Evolutionary conservation across 345 rosid genomes (phyloP).

Genomic region (Syzygium grande): DNA sequence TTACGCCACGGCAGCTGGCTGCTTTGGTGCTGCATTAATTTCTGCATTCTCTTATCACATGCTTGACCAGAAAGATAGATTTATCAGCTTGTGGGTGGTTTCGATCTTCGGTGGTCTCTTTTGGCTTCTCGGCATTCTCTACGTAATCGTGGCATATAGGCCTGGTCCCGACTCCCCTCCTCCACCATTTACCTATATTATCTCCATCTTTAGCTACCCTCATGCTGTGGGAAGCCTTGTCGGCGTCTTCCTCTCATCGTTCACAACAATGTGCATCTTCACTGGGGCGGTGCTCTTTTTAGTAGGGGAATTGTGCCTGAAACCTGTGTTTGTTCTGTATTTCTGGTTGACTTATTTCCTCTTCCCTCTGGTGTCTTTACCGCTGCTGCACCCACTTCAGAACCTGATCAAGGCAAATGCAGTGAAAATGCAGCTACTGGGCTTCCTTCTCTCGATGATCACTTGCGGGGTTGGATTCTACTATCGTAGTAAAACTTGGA

Average conservation of each 20-base stretch:
- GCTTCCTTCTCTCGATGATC: constrained; percentile 28
- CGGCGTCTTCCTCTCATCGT: constrained; percentile 32
- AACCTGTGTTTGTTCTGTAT: constrained; percentile 25
- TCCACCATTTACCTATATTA: constrained; percentile 13
- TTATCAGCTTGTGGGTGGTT: constrained; percentile 46
- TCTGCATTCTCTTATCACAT: constrained; percentile 48
- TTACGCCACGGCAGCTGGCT: constrained; percentile 41
- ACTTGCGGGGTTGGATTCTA: constrained; percentile 40
- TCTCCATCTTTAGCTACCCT: constrained; percentile 32
- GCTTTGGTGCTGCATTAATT: constrained; percentile 46
- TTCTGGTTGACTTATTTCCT: constrained; percentile 44
- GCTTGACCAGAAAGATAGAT: constrained; percentile 31
- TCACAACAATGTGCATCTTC: constrained; percentile 57
- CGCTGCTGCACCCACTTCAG: constrained; percentile 39
- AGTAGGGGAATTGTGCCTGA: constrained; percentile 38
- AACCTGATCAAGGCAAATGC: constrained; percentile 21
- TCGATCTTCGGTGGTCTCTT: constrained; percentile 54
- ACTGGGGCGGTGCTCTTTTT: constrained; percentile 25
- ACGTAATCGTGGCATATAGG: constrained; percentile 13
- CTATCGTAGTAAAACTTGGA: constrained; percentile 27
- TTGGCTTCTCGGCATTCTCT: constrained; percentile 41
- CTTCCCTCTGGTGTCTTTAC: constrained; percentile 35
- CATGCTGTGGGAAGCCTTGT: constrained; percentile 36
- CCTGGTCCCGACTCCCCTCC: constrained; percentile 11
- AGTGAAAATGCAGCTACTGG: constrained; percentile 44